Evolutionary conservation across 495 filamentous ascomycete genomes (phyloP).

Genomic region (Thermothielavioides terrestris): DNA sequence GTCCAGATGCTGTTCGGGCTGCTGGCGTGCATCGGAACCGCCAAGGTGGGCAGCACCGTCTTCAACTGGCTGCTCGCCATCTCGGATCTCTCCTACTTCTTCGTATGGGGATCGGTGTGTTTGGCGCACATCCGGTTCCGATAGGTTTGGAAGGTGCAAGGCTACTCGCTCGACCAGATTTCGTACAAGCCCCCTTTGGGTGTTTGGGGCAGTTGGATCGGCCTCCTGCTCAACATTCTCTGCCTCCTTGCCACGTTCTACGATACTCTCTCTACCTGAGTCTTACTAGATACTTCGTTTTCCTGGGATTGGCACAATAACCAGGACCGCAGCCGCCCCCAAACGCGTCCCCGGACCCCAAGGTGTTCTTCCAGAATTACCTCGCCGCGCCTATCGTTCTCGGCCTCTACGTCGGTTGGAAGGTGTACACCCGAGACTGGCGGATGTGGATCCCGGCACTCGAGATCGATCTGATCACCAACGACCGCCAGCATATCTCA

Average conservation of each 20-base stretch:
- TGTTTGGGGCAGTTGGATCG: slow-evolving; percentile 53
- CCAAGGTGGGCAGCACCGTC: slow-evolving; percentile 17
- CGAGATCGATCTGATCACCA: slow-evolving; percentile 32
- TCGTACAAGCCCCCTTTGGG: slow-evolving; percentile 48
- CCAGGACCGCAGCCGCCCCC: slow-evolving; percentile 41
- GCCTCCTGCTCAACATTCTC: slow-evolving; percentile 48
- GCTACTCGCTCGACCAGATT: slow-evolving; percentile 42
- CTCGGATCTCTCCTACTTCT: slow-evolving; percentile 57
- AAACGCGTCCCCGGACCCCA: slow-evolving; percentile 36
- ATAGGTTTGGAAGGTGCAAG: slow-evolving; percentile 40
- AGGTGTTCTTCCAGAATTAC: slow-evolving; percentile 58
- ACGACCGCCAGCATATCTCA: slow-evolving; percentile 18
- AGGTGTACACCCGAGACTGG: slow-evolving; percentile 53
- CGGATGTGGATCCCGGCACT: slow-evolving; percentile 52
- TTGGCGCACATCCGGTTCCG: slow-evolving; percentile 70
- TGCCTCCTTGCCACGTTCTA: slow-evolving; percentile 55
- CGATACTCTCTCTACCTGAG: slow-evolving; percentile 37
- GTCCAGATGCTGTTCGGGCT: slow-evolving; percentile 44
- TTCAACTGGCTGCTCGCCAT: slow-evolving; percentile 62
- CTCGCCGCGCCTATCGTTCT: slow-evolving; percentile 54
- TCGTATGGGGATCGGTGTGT: slow-evolving; percentile 63
- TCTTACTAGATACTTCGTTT: slow-evolving; percentile 2
- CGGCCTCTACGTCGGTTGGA: slow-evolving; percentile 36
- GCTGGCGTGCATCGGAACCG: slow-evolving; percentile 28
- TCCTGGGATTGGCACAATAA: neutral